Evolutionary conservation across 352 stramenopile species (phyloP), one percentile per base, ranked within the genome.

Genomic region (Thraustotheca clavata): DNA sequence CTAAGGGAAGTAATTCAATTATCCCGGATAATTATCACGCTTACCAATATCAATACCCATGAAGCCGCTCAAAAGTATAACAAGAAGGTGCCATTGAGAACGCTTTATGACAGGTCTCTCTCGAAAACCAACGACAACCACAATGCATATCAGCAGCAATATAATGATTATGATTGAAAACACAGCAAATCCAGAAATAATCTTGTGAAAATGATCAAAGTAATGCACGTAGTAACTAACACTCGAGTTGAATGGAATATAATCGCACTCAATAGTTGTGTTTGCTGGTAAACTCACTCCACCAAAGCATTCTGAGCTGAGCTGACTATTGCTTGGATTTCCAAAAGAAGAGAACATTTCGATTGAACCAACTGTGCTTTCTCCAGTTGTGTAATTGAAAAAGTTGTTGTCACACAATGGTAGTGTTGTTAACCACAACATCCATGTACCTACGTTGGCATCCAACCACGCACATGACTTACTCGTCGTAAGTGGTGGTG

Each of bases 11-110:
- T n/a, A 29, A 11, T 12, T 6, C 32, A 22, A 48, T 18, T 14
- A 61, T 16, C 5, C 8, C 27, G 52, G 5, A 61, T 7, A n/a
- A 12, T 32, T 8, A 60, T 6, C 43, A 6, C 7, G 11, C n/a
- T 32, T 32, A 32, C 12, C 7, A 4, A 70, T 62, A 33, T 85
- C 76, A 9, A 69, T 50, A 8, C 62, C 12, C 32, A 76, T 74
- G 49, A 83, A 75, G 32, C 71, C 63, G 14, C 46, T 48, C 35
- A 81, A 69, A n/a, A 88, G 33, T 8, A 76, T 60, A 18, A 78
- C 47, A 0, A 90, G 57, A 29, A 90, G 76, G 50, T 88, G 75
- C 54, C 73, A 87, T 66, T 90, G 81, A 0, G 79, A 87, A 18
- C 81, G 76, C 59, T 88, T 88, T 60, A 88, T 71, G 29, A 86